Base-by-base conservation (phyloP, 2,329 filamentous ascomycete genomes). In the Corniculantispora saksenae region DNA sequence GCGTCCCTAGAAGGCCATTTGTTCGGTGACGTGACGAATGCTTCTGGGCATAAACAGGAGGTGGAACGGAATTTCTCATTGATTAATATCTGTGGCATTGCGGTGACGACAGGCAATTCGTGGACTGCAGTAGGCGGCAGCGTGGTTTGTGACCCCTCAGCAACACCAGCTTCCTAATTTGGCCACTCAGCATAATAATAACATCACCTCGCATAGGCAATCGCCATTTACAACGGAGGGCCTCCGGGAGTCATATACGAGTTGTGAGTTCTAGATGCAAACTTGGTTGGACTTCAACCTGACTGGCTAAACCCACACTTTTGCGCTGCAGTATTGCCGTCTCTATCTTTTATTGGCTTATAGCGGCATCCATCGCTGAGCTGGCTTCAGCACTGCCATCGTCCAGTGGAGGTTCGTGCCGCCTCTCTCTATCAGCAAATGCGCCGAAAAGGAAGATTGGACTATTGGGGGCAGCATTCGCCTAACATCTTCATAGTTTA, bases 181-280 rank as follows among this genome's bases (percentile, higher is more conserved):
- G 17, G 57, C 29, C 38, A 15, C 15, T 8, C 38, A 21, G 29
- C 21, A 1, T 23, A 15, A 17, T 23, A 43, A 7, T 19, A 15
- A 43, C 38, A 32, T 32, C 32, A 32, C 32, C 32, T 10, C 32
- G 32, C 43, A 19, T 45, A 60, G 63, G 63, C 56, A 17, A 77
- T 83, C 51, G 84, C 84, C 25, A 81, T 88, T 66, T 82, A 79
- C 71, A 89, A 89, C 74, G 87, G 87, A 67, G 87, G 87, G 0
- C 83, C 86, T 0, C 83, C 87, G 0, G 86, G 86, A 17, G 83
- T 88, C 0, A 75, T 89, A 2, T 89, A 88, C 74, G 87, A 89
- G 75, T 88, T 89, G 62, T 64, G n/a, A 51, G 62, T 64, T 5
- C 13, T 15, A 8, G 1, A 29, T 38, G 19, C 10, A 10, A 3